A percentile compares a stretch with the other conserved stretches of the same genome.
These are phyloP conservation scores for Misopates orontium DNA, from an alignment of 257 asterid species.

Conservation along the genomic window DNA sequence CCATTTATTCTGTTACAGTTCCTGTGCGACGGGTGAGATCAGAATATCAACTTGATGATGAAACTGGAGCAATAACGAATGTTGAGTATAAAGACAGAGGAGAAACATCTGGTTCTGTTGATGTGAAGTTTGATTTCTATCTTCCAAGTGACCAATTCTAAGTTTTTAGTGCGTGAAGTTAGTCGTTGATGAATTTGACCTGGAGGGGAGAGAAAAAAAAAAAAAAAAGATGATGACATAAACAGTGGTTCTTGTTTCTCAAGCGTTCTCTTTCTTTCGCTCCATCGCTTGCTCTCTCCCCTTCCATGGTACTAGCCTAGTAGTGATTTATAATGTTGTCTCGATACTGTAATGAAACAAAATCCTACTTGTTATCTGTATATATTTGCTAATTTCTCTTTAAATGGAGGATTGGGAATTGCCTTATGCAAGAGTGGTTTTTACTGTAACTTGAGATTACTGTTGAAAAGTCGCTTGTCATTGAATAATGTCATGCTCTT, in stretches of 20 bases:
- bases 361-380: constrained; percentile 28
- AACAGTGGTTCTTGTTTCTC: too few species aligned
- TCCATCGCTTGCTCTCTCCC: not conserved
- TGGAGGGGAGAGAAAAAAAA: not conserved
- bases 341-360: constrained; percentile 31
- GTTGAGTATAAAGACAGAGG: constrained; percentile 82
- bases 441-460: too few species aligned
- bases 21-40: constrained; percentile 70
- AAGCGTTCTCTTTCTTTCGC: constrained; percentile 4
- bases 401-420: constrained; percentile 2
- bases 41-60: constrained; percentile 77
- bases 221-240: too few species aligned
- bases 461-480: constrained; percentile 1
- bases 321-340: constrained; percentile 15
- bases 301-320: constrained; percentile 9
- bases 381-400: constrained; percentile 27
- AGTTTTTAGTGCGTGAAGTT: constrained; percentile 33
- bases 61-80: constrained; percentile 69
- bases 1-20: constrained; percentile 82
- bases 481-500: not conserved
- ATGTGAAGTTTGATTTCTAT: constrained; percentile 89
- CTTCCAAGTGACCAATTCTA: constrained; percentile 59
- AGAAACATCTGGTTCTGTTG: constrained; percentile 80
- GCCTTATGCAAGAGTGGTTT: not conserved
- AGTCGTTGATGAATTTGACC: constrained; percentile 13